These are phyloP conservation scores for Avena sativa DNA, from an alignment of 176 grass and related monocot species.

Conservation along the genomic window DNA sequence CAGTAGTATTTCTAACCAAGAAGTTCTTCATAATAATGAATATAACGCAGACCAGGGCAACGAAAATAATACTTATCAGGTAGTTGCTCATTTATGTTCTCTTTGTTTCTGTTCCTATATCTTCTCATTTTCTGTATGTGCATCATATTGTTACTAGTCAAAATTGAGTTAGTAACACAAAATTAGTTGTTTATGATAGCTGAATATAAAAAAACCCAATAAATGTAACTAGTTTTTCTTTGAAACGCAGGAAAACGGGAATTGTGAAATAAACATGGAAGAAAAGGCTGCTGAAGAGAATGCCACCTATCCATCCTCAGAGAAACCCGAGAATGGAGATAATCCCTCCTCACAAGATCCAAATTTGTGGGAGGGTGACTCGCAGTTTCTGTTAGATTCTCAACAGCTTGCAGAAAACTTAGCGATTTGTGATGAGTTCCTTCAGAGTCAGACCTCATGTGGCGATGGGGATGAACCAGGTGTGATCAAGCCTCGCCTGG, in stretches of 20 bases:
- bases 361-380: slow-evolving; percentile 78
- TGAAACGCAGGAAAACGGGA: slow-evolving; percentile 38
- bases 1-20: slow-evolving; percentile 46
- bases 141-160: background rate
- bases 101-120: slow-evolving; percentile 12
- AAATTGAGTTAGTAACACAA: background rate
- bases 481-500: slow-evolving; percentile 44
- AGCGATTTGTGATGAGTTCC: slow-evolving; percentile 79
- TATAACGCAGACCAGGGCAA: slow-evolving; percentile 26
- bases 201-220: background rate
- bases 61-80: slow-evolving; percentile 53
- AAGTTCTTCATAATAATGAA: slow-evolving; percentile 44
- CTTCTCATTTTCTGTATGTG: background rate
- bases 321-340: slow-evolving; percentile 59
- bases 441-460: slow-evolving; percentile 82
- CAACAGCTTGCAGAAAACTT: slow-evolving; percentile 84
- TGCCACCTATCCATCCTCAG: slow-evolving; percentile 26
- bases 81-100: slow-evolving; percentile 36
- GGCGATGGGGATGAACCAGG: slow-evolving; percentile 53
- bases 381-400: slow-evolving; percentile 77
- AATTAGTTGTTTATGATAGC: background rate
- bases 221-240: background rate
- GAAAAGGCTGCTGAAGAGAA: slow-evolving; percentile 51
- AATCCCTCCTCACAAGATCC: slow-evolving; percentile 59
- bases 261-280: slow-evolving; percentile 51